Base-by-base conservation (phyloP, 768 basidiomycete species). In the Suillus americanus region DNA sequence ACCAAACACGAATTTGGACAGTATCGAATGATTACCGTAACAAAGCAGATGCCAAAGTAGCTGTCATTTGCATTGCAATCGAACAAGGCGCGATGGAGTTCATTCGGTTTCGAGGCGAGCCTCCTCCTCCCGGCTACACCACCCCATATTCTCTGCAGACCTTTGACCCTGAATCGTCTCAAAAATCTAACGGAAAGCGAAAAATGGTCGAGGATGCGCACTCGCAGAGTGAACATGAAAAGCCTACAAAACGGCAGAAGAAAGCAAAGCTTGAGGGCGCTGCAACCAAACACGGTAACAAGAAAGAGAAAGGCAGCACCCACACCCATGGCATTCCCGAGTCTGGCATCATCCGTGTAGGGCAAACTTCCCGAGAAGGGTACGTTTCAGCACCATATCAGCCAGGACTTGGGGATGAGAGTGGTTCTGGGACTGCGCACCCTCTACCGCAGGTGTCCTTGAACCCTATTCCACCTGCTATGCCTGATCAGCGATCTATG, bases 21-120 rank as follows among this genome's bases (percentile, higher is more conserved):
- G 83, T 83, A 9, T 74, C 81, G 8, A 71, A 77, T 10, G 80
- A 85, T 64, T 89, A 88, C 71, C 79, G 82, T 48, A 83, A 77
- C 35, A 87, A 86, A 68, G 77, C 78, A 18, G 89, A 91, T 66
- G 89, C 89, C 6, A 89, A 83, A 71, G 76, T 80, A 18, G 88
- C 86, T 16, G 88, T 84, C 13, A 76, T 82, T 1, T 79, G 79
- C 62, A 73, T 74, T 3, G 90, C 88, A 3, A 83, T 81, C 18
- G 77, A 86, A 66, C 73, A 82, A 66, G 89, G 90, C 12, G 77
- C 80, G 20, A 71, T 90, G 48, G 88, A 90, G 65, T 81, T 88
- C 53, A 71, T 90, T 28, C 82, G 84, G n/a, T 87, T 85, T 69
- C 79, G 73, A 30, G 86, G 86, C 30, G 67, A 71, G 45, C 71